Conservation (phyloP, 768 basidiomycete species). For the Hortiboletus flavorubellus region DNA sequence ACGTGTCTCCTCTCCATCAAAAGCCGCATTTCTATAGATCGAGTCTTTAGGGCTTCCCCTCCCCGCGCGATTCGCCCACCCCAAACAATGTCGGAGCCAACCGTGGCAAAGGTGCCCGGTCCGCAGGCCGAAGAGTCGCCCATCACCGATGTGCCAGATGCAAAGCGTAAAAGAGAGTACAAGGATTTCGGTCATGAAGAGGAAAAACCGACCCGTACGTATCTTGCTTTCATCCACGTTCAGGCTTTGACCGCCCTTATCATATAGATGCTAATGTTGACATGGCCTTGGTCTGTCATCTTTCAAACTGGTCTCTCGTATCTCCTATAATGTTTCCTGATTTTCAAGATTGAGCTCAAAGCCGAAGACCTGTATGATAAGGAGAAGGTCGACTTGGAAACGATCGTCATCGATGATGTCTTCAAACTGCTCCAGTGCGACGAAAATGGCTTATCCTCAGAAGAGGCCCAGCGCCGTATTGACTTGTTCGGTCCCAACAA, state of each 20-base stretch:
- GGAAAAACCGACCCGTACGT: conserved; percentile 64
- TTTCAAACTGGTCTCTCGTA: background rate
- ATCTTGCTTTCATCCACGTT: background rate
- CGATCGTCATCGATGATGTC: conserved; percentile 94
- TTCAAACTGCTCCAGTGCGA: conserved; percentile 93
- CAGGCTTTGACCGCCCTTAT: background rate
- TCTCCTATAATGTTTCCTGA: background rate
- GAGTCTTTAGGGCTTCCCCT: conserved; percentile 26
- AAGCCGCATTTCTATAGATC: conserved; percentile 23
- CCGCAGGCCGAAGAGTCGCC: conserved; percentile 50
- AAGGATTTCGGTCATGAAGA: conserved; percentile 81
- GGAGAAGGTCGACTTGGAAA: conserved; percentile 99
- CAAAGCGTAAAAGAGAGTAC: conserved; percentile 76
- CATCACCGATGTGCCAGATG: conserved; percentile 18
- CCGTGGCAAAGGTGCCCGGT: conserved; percentile 65
- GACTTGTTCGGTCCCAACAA: conserved; percentile 97
- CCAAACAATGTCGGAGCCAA: conserved; percentile 35
- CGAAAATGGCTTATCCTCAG: conserved; percentile 69
- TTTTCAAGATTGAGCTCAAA: conserved; percentile 70
- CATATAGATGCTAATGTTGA: conserved; percentile 77
- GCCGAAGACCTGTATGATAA: conserved; percentile 96
- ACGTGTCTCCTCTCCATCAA: conserved; percentile 4
- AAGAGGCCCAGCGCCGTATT: conserved; percentile 80
- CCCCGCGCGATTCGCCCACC: background rate
- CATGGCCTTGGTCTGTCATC: conserved; percentile 62